A percentile compares a stretch with the other conserved stretches of the same genome.
Conservation (phyloP, 306 rosid genomes). For the Malus asiatica region DNA sequence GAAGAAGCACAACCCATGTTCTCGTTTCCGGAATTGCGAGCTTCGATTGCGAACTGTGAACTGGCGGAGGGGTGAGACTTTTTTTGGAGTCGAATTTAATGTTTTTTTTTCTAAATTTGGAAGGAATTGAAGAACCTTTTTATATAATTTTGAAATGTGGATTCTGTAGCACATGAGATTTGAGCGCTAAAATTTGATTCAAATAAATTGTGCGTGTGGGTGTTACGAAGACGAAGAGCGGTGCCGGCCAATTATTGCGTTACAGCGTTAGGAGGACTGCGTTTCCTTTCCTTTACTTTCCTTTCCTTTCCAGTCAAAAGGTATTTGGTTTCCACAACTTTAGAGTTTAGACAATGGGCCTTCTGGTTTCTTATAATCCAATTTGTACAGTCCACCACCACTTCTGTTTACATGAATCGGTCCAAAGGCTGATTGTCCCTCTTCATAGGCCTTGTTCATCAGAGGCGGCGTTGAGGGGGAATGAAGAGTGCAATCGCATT, state of each 20-base stretch:
- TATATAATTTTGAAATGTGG: background rate
- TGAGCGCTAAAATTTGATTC: slow-evolving; percentile 16
- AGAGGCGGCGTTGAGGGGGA: too few species aligned
- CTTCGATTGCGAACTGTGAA: background rate
- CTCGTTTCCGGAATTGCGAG: background rate
- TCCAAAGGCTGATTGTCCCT: background rate
- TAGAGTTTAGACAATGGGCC: background rate
- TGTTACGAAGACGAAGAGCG: background rate
- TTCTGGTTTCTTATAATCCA: background rate
- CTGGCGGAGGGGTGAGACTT: background rate
- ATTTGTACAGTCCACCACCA: background rate
- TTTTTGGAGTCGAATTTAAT: background rate
- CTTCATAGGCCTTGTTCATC: background rate
- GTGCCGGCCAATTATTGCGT: background rate
- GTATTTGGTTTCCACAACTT: background rate
- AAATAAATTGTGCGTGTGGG: background rate
- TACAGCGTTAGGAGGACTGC: background rate
- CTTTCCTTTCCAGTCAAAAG: background rate
- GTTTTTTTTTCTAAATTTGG: background rate
- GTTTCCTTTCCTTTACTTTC: background rate
- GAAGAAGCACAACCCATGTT: slow-evolving; percentile 90
- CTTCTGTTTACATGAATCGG: background rate
- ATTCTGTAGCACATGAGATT: background rate
- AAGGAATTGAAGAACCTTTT: background rate
- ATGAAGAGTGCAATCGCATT: too few species aligned